Evolutionary conservation across 108 stramenopile genomes (phyloP).

Genomic region (Skeletonema costatum): DNA sequence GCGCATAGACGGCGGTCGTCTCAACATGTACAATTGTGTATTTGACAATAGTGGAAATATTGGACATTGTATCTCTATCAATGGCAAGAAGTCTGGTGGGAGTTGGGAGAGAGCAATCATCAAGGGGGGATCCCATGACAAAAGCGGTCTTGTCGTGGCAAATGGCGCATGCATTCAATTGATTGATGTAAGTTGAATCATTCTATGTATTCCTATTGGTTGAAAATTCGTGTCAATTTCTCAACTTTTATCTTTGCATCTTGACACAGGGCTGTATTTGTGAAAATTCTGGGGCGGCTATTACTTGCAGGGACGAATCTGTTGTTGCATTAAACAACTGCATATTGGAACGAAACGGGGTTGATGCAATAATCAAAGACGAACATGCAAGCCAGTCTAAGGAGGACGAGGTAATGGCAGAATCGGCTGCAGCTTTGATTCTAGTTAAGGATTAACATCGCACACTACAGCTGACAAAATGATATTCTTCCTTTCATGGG

Average conservation of each 20-base stretch:
- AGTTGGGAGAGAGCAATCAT: slow-evolving; percentile 36
- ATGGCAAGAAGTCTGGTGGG: slow-evolving; percentile 21
- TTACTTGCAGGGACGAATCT: neutral
- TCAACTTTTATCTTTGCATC: neutral
- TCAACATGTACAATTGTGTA: slow-evolving; percentile 66
- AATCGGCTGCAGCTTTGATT: neutral
- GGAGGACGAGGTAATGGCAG: neutral
- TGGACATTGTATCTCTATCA: slow-evolving; percentile 43
- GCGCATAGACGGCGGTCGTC: slow-evolving; percentile 49
- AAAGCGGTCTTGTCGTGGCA: slow-evolving; percentile 28
- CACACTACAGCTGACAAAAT: neutral
- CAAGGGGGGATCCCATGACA: slow-evolving; percentile 17
- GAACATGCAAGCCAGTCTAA: neutral
- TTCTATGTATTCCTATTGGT: neutral
- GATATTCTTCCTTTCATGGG: neutral
- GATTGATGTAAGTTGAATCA: slow-evolving; percentile 26
- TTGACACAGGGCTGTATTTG: neutral
- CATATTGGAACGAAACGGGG: neutral
- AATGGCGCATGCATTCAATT: slow-evolving; percentile 24
- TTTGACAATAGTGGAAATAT: slow-evolving; percentile 69
- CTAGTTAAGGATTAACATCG: neutral
- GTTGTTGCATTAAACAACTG: neutral
- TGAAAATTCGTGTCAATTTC: neutral
- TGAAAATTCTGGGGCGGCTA: neutral
- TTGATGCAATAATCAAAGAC: neutral